Evolutionary conservation across 1,284 basidiomycete species (phyloP).

Genomic region (Malassezia pachydermatis): DNA sequence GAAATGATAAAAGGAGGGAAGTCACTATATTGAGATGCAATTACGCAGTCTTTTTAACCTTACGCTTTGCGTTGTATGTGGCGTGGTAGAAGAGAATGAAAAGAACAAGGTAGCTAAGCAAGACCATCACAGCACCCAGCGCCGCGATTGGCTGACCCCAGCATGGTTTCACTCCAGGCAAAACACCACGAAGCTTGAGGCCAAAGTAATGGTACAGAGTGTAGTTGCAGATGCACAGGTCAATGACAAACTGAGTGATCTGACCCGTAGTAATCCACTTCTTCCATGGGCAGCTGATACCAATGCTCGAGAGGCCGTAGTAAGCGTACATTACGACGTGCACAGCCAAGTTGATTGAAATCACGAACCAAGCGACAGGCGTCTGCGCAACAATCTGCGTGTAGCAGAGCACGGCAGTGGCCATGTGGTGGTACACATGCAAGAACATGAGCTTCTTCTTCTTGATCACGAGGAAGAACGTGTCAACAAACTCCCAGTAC

Average conservation of each 20-base stretch:
- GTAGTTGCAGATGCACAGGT: constrained; percentile 8
- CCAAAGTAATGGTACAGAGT: constrained; percentile 26
- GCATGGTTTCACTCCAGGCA: constrained; percentile 69
- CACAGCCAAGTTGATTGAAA: constrained; percentile 79
- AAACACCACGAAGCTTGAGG: constrained; percentile 51
- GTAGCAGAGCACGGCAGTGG: constrained; percentile 90
- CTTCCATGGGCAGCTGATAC: constrained; percentile 60
- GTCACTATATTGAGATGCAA: too few species aligned
- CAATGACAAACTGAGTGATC: constrained; percentile 54
- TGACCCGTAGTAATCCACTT: constrained; percentile 90
- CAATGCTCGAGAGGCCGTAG: constrained; percentile 37
- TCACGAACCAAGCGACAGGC: constrained; percentile 83
- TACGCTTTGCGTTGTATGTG: too few species aligned
- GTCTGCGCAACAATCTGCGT: constrained; percentile 71
- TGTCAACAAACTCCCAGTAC: constrained; percentile 70
- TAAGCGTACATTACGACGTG: constrained; percentile 82
- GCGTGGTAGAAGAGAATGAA: constrained; percentile 48
- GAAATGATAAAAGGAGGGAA: too few species aligned
- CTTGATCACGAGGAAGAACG: constrained; percentile 89
- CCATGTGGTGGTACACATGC: constrained; percentile 97
- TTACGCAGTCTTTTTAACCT: too few species aligned
- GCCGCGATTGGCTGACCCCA: constrained; percentile 80
- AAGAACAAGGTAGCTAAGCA: constrained; percentile 62
- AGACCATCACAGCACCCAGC: constrained; percentile 71
- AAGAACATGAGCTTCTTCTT: constrained; percentile 87